A percentile compares a stretch with the other conserved stretches of the same genome.
Evolutionary conservation across 306 rosid genomes (phyloP).

Genomic region (Casuarina glauca): DNA sequence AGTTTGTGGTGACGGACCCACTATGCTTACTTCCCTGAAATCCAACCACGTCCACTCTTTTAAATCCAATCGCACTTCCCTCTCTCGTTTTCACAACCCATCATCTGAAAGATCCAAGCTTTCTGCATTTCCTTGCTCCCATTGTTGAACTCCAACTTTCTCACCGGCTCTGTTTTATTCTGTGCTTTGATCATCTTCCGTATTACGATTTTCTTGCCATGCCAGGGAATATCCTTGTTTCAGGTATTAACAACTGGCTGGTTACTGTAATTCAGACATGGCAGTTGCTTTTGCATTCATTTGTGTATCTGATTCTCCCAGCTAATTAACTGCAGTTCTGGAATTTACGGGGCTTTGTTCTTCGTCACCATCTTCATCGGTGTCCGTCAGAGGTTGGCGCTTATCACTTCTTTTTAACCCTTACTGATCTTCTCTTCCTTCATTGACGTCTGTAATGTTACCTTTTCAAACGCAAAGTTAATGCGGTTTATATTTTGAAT

Average conservation of each 20-base stretch:
- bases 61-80: conserved; percentile 36
- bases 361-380: conserved; percentile 50
- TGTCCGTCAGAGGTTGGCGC: conserved; percentile 61
- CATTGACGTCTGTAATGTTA: conserved; percentile 2
- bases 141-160: conserved; percentile 7
- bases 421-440: not conserved
- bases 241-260: conserved; percentile 52
- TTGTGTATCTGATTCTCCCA: conserved; percentile 11
- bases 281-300: not conserved
- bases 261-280: conserved; percentile 21
- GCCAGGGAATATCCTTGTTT: conserved; percentile 90
- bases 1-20: conserved; percentile 23
- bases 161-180: not conserved
- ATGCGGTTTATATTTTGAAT: conserved; percentile 22
- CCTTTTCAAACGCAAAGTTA: conserved; percentile 3
- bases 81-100: conserved; percentile 20
- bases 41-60: conserved; percentile 38
- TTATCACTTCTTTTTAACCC: conserved; percentile 15
- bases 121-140: conserved; percentile 13
- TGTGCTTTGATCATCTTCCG: conserved; percentile 1
- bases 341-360: conserved; percentile 66
- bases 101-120: conserved; percentile 1
- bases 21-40: conserved; percentile 12
- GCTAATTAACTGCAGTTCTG: conserved; percentile 45
- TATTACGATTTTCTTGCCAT: conserved; percentile 29